These are phyloP conservation scores for Nyssa sinensis DNA, from an alignment of 148 eudicot species.

Conservation along the genomic window DNA sequence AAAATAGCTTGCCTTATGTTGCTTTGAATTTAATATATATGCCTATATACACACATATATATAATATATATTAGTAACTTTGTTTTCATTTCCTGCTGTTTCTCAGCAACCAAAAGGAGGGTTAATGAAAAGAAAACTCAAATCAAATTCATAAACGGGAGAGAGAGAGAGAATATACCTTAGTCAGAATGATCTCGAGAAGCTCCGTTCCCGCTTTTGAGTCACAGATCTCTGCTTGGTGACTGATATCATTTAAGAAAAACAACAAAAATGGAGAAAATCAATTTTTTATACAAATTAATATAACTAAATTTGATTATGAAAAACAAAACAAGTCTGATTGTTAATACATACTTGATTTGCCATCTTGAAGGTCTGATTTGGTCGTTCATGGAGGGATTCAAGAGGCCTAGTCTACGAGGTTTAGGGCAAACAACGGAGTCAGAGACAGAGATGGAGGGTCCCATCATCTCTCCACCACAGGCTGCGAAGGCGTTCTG, in stretches of 20 bases:
- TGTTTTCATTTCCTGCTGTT: not conserved
- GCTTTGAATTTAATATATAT: too few relatives aligned
- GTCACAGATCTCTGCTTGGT: slow-evolving; percentile 41
- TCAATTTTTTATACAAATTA: not conserved
- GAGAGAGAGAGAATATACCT: slow-evolving; percentile 30
- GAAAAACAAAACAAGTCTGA: not conserved
- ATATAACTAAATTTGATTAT: not conserved
- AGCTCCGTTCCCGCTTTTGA: slow-evolving; percentile 55
- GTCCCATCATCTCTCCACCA: slow-evolving; percentile 18
- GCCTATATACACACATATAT: too few relatives aligned
- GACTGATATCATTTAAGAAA: slow-evolving; percentile 18
- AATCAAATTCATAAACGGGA: too few relatives aligned
- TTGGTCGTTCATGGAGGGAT: slow-evolving; percentile 16
- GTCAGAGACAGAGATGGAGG: slow-evolving; percentile 15
- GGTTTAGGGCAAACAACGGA: slow-evolving; percentile 61
- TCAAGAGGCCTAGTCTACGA: slow-evolving; percentile 34
- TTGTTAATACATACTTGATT: slow-evolving; percentile 14
- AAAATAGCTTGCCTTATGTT: too few relatives aligned
- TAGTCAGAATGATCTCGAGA: slow-evolving; percentile 53
- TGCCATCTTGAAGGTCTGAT: slow-evolving; percentile 26
- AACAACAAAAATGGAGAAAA: not conserved
- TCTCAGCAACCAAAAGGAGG: not conserved
- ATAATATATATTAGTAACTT: too few relatives aligned
- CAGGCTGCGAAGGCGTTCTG: slow-evolving; percentile 15
- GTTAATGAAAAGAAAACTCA: not conserved